Evolutionary conservation across 805 yeast genomes (phyloP).

Genomic region (Candida sanyiensis): DNA sequence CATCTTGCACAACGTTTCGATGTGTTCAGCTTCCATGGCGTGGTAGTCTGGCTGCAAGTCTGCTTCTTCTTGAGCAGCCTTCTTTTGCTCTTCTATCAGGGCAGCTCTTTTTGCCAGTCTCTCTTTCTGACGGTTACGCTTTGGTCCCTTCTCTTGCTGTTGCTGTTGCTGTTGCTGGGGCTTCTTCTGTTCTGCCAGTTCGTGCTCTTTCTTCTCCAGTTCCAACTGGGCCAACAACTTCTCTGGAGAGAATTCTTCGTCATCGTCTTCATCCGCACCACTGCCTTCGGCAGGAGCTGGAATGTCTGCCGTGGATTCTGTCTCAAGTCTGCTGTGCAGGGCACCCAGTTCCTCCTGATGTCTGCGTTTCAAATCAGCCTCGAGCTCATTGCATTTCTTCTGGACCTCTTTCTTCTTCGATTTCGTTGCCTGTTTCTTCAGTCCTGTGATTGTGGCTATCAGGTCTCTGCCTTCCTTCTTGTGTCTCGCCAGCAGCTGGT

Average conservation of each 20-base stretch:
- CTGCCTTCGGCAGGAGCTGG: slow-evolving; percentile 35
- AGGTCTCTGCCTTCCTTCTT: slow-evolving; percentile 64
- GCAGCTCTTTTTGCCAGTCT: slow-evolving; percentile 72
- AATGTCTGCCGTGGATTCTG: slow-evolving; percentile 17
- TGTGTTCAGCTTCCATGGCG: slow-evolving; percentile 63
- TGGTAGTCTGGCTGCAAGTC: slow-evolving; percentile 58
- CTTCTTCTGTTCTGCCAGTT: slow-evolving; percentile 7
- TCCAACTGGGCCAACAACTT: slow-evolving; percentile 55
- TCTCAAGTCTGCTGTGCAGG: not conserved
- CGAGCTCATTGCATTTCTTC: slow-evolving; percentile 54
- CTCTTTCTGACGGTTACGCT: slow-evolving; percentile 81
- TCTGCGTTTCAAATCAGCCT: slow-evolving; percentile 43
- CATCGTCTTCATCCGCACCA: slow-evolving; percentile 25
- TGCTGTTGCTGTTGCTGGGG: slow-evolving; percentile 11
- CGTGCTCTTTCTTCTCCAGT: slow-evolving; percentile 30
- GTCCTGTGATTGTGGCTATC: slow-evolving; percentile 58
- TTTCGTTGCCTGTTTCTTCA: slow-evolving; percentile 81
- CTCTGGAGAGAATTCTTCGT: slow-evolving; percentile 59
- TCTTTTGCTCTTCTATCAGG: slow-evolving; percentile 52
- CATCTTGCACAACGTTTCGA: slow-evolving; percentile 46
- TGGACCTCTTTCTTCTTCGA: slow-evolving; percentile 66
- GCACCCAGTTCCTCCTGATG: slow-evolving; percentile 49
- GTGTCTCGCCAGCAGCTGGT: slow-evolving; percentile 54
- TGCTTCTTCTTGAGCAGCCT: slow-evolving; percentile 72
- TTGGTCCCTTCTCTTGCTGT: slow-evolving; percentile 33